phyloP scores from a whole-genome alignment of 768 basidiomycete species.

The Phlegmacium glaucopus region DNA sequence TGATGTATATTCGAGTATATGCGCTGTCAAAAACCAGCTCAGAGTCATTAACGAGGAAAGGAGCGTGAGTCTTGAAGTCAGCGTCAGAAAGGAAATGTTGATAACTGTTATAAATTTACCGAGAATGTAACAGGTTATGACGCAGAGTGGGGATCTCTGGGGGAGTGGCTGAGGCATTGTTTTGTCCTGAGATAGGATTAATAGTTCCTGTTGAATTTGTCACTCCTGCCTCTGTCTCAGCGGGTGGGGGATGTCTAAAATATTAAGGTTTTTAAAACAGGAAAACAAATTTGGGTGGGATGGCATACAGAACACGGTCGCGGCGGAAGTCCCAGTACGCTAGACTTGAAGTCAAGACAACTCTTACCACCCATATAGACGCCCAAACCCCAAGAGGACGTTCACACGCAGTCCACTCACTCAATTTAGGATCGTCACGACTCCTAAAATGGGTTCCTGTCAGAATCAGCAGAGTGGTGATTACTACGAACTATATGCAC shows the following conservation, averaged over 20 bases:
- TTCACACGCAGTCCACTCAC: slow-evolving; percentile 62
- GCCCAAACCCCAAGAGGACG: slow-evolving; percentile 69
- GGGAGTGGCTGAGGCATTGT: too few relatives aligned
- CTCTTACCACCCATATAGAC: slow-evolving; percentile 58
- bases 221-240: not conserved
- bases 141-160: too few relatives aligned
- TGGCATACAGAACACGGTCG: slow-evolving; percentile 21
- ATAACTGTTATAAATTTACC: too few relatives aligned
- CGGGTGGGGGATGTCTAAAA: not conserved
- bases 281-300: not conserved
- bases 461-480: slow-evolving; percentile 47
- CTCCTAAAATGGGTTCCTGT: slow-evolving; percentile 44
- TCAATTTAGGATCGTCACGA: slow-evolving; percentile 33
- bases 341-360: slow-evolving; percentile 43
- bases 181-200: slow-evolving; percentile 18
- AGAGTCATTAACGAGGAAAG: slow-evolving; percentile 69
- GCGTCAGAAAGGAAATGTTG: not conserved
- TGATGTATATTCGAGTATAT: slow-evolving; percentile 77
- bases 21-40: slow-evolving; percentile 79
- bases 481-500: slow-evolving; percentile 42
- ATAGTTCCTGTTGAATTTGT: not conserved
- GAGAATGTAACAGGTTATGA: too few relatives aligned
- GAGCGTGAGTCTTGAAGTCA: slow-evolving; percentile 48
- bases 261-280: not conserved
- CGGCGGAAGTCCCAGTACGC: slow-evolving; percentile 56